Percentiles rank a stretch among this genome's conserved stretches.
Evolutionary conservation across 1,284 basidiomycete species (phyloP).

Genomic region (Puccinia coronata): DNA sequence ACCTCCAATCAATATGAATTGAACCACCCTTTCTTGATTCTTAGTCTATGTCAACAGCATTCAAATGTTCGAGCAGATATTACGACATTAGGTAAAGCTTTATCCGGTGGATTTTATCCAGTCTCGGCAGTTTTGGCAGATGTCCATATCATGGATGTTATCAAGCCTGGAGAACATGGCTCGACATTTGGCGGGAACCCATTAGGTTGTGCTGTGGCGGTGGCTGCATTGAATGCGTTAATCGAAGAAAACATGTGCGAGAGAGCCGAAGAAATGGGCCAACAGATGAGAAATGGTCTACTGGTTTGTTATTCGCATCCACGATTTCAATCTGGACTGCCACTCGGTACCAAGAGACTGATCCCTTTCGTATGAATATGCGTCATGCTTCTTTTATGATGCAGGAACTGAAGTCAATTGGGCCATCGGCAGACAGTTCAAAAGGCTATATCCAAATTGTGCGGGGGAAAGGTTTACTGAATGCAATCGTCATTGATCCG

Average conservation of each 20-base stretch:
- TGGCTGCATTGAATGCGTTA: constrained; percentile 84
- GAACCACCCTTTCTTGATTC: background rate
- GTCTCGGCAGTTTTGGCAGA: constrained; percentile 91
- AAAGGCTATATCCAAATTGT: constrained; percentile 62
- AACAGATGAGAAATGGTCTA: constrained; percentile 69
- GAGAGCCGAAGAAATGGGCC: constrained; percentile 75
- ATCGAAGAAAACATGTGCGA: constrained; percentile 79
- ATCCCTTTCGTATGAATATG: background rate
- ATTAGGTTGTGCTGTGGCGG: constrained; percentile 88
- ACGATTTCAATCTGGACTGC: background rate
- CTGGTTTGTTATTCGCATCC: background rate
- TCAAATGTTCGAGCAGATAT: constrained; percentile 82
- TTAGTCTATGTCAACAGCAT: constrained; percentile 75
- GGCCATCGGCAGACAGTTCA: constrained; percentile 2
- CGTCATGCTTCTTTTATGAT: background rate
- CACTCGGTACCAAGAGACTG: background rate
- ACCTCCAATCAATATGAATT: background rate
- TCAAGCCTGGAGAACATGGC: constrained; percentile 96
- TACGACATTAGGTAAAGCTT: constrained; percentile 89
- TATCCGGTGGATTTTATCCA: constrained; percentile 94
- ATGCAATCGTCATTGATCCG: constrained; percentile 93
- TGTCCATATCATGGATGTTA: constrained; percentile 87
- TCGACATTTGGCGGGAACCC: constrained; percentile 95
- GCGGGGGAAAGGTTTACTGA: constrained; percentile 82
- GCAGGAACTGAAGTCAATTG: constrained; percentile 39